Evolutionary conservation across 495 filamentous ascomycete genomes (phyloP).

Genomic region (Talaromyces trachyspermus): DNA sequence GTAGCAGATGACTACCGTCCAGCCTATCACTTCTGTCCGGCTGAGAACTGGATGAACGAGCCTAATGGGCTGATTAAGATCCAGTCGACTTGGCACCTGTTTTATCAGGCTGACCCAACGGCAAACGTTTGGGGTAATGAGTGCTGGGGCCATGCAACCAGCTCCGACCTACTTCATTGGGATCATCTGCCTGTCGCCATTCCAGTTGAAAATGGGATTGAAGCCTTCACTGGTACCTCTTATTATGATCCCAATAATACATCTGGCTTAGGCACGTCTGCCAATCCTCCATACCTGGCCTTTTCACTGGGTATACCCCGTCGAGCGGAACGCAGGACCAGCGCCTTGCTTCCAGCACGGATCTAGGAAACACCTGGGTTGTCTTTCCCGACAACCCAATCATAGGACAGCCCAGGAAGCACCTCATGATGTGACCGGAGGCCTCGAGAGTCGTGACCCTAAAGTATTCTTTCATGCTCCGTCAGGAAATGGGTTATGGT

Average conservation of each 20-base stretch:
- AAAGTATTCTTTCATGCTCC: slow-evolving; percentile 42
- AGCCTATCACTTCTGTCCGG: slow-evolving; percentile 41
- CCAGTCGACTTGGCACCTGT: slow-evolving; percentile 15
- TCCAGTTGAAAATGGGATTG: slow-evolving; percentile 28
- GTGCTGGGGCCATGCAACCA: slow-evolving; percentile 49
- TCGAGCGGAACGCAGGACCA: slow-evolving; percentile 30
- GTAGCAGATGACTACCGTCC: slow-evolving; percentile 6
- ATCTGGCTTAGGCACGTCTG: slow-evolving; percentile 28
- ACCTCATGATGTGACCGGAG: slow-evolving; percentile 11
- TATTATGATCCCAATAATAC: slow-evolving; percentile 47
- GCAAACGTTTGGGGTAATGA: slow-evolving; percentile 40
- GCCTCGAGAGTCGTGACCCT: slow-evolving; percentile 45
- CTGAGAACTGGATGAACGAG: slow-evolving; percentile 47
- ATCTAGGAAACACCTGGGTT: slow-evolving; percentile 45
- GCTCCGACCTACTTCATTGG: slow-evolving; percentile 44
- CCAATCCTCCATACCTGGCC: slow-evolving; percentile 38
- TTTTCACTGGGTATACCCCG: slow-evolving; percentile 41
- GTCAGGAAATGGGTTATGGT: slow-evolving; percentile 41
- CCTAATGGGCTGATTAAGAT: slow-evolving; percentile 55
- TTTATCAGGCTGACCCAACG: slow-evolving; percentile 4
- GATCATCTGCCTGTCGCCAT: too few relatives aligned
- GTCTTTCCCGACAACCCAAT: slow-evolving; percentile 44
- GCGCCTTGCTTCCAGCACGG: slow-evolving; percentile 43
- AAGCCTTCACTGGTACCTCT: slow-evolving; percentile 41
- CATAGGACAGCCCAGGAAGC: slow-evolving; percentile 15